Percentiles rank a stretch among this genome's conserved stretches.
phyloP scores from a whole-genome alignment of 352 stramenopile genomes.

The Globisporangium apiculatum region DNA sequence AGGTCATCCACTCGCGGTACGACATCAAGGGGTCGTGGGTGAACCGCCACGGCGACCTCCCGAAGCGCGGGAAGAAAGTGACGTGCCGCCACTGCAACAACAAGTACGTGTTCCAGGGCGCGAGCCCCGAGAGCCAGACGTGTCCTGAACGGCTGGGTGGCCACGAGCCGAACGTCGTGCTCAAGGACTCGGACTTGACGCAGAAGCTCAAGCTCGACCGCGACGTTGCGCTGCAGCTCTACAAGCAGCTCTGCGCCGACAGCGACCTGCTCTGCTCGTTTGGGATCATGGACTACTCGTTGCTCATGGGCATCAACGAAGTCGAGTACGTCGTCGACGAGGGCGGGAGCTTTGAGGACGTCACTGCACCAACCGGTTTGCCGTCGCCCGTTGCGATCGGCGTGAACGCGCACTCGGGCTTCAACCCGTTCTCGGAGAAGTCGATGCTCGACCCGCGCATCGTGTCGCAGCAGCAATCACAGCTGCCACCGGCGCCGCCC shows the following conservation, averaged over 20 bases:
- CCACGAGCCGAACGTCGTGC: constrained; percentile 85
- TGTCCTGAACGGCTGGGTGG: constrained; percentile 67
- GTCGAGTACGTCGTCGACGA: constrained; percentile 85
- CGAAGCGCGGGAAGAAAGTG: constrained; percentile 83
- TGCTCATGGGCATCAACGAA: constrained; percentile 88
- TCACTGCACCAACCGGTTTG: background rate
- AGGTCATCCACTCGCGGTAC: constrained; percentile 83
- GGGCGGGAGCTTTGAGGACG: constrained; percentile 27
- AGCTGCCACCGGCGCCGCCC: background rate
- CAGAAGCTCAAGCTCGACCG: constrained; percentile 84
- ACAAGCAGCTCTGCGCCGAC: constrained; percentile 76
- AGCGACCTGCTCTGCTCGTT: constrained; percentile 78
- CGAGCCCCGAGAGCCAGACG: constrained; percentile 56
- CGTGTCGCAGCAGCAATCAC: background rate
- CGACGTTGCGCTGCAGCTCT: constrained; percentile 59
- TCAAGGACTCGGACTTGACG: constrained; percentile 86
- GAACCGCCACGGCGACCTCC: constrained; percentile 72
- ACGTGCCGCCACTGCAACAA: constrained; percentile 87
- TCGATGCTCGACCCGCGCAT: constrained; percentile 33
- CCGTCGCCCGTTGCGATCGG: constrained; percentile 22
- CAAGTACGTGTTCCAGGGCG: constrained; percentile 75
- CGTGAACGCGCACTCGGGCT: constrained; percentile 18
- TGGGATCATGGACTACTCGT: constrained; percentile 91
- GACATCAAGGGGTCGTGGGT: constrained; percentile 91
- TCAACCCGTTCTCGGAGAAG: constrained; percentile 60